phyloP scores from a whole-genome alignment of 257 asterid species.

The Solanum rostratum region DNA sequence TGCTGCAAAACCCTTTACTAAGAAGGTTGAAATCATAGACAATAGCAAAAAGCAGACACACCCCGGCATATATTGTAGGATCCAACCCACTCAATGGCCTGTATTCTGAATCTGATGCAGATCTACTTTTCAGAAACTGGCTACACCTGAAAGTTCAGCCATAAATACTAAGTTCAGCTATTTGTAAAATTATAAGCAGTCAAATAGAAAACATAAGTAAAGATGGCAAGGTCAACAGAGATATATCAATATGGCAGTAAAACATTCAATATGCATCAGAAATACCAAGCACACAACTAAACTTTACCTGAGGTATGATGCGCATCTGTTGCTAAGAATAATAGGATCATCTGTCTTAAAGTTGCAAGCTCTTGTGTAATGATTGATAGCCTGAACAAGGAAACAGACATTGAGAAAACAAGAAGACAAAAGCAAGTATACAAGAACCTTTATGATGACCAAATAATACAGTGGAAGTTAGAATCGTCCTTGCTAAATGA shows the following conservation, averaged over 20 bases:
- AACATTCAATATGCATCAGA: not conserved
- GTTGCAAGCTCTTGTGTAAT: slow-evolving; percentile 68
- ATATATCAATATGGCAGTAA: not conserved
- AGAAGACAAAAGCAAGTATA: not conserved
- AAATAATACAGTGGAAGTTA: not conserved
- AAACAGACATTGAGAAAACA: slow-evolving; percentile 1
- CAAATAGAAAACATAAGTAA: not conserved
- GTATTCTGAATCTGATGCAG: slow-evolving; percentile 70
- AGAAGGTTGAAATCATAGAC: not conserved
- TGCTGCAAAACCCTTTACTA: not conserved
- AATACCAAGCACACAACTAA: not conserved
- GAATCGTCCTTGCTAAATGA: not conserved
- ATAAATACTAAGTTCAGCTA: not conserved
- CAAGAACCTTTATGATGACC: not conserved
- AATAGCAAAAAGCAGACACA: slow-evolving; percentile 11
- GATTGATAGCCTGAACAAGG: slow-evolving; percentile 58
- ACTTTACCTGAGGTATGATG: slow-evolving; percentile 70
- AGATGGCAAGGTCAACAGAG: not conserved
- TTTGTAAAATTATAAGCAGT: not conserved
- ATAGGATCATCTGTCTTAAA: slow-evolving; percentile 59
- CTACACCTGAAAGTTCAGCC: slow-evolving; percentile 38
- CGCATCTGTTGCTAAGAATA: slow-evolving; percentile 74
- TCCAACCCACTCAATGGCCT: slow-evolving; percentile 84
- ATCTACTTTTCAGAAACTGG: slow-evolving; percentile 63
- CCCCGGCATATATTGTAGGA: slow-evolving; percentile 94